Evolutionary conservation across 352 stramenopile genomes (phyloP).

Genomic region (Phytophthora megakarya): DNA sequence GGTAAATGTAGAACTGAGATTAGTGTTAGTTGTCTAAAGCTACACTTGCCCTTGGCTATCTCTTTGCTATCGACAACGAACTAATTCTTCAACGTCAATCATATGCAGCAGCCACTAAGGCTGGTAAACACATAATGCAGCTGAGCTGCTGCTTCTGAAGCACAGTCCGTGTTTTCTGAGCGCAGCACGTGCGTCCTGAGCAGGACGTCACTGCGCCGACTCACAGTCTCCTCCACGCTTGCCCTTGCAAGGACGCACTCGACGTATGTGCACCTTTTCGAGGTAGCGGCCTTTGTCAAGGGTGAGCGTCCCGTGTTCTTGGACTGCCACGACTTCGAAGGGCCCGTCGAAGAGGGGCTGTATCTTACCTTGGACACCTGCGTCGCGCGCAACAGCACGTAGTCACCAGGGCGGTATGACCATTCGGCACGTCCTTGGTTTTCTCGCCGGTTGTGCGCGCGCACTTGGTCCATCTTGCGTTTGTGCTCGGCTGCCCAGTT

Average conservation of each 20-base stretch:
- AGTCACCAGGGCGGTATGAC: neutral
- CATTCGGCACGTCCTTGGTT: neutral
- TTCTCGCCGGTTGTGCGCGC: neutral
- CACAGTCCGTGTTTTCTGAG: no score
- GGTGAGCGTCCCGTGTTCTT: neutral
- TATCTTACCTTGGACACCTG: neutral
- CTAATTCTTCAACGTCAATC: no score
- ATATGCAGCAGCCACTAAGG: no score
- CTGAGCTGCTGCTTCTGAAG: no score
- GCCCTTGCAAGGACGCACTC: neutral
- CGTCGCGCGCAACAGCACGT: neutral
- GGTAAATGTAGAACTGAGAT: no score
- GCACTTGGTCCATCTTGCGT: neutral
- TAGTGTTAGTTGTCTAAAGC: no score
- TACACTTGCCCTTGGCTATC: no score
- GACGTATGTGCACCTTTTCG: slow-evolving; percentile 6
- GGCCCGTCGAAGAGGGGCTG: neutral
- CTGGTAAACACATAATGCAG: no score
- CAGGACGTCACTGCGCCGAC: no score
- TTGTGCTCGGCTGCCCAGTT: neutral
- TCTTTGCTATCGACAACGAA: no score
- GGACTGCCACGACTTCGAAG: neutral
- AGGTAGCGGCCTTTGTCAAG: slow-evolving; percentile 8
- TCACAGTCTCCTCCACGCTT: slow-evolving; percentile 10
- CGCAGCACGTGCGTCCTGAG: no score